Evolutionary conservation across 2,329 filamentous ascomycete genomes (phyloP), one percentile per base, ranked within the genome.

Genomic region (Lojkania enalia): DNA sequence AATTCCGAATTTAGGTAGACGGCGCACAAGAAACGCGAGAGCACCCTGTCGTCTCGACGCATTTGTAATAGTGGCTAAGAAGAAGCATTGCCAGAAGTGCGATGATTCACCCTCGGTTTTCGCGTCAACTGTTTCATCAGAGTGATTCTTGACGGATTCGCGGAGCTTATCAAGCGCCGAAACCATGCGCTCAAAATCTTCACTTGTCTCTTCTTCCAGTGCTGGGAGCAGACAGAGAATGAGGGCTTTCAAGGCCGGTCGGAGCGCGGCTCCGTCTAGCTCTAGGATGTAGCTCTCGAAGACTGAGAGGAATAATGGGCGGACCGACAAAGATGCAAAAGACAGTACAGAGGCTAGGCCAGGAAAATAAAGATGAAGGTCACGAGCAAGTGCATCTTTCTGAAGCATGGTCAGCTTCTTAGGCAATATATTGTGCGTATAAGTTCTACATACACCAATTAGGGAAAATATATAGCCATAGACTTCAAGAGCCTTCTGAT

Each of bases 1-100:
- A 14, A 55, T 53, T 5, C 80, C 83, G 42, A 95, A 75, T 55
- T 80, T 86, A 15, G 95, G 94, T 20, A 99, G 74, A 59, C 83
- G 84, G 46, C 90, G 85, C 37, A 83, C 78, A 30, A 99, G 76
- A 68, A 95, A 99, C 21, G 91, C 90, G 46, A 99, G 76, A 29
- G 90, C 90, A 19, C 94, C 94, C 52, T 88, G 84, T 43, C 94
- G 84, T 49, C 92, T 81, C 49, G 85, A 90, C 31, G 89, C 82
- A 60, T 91, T 92, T 1, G 94, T 96, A 48, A 99, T 94, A 14
- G 89, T 87, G 7, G 92, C 90, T 14, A 99, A 75, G 61, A 99
- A 97, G 64, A 99, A 87, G 67, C 90, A 96, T 72, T 99, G 94
- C 94, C 94, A 99, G 68, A 97, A 99, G 69, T 94, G 96, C 53